Conservation (phyloP, 805 yeast species). For the Trichomonascus vanleenenianus region DNA sequence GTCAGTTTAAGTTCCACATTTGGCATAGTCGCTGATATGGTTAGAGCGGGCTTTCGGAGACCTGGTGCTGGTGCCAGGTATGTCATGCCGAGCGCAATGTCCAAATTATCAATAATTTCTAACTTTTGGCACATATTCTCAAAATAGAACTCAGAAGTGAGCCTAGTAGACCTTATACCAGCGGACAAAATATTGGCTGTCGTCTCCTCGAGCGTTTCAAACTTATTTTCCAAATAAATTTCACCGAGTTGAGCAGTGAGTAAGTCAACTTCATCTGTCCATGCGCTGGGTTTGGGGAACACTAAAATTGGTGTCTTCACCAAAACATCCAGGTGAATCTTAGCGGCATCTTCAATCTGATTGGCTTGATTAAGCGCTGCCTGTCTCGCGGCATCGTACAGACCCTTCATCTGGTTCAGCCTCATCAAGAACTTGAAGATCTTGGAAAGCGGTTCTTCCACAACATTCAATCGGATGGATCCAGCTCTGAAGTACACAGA, state of each 20-base stretch:
- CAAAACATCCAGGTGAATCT: constrained; percentile 62
- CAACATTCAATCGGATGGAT: constrained; percentile 65
- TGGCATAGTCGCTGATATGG: constrained; percentile 49
- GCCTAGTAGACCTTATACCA: constrained; percentile 63
- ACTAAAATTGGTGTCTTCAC: constrained; percentile 77
- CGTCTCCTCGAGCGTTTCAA: constrained; percentile 28
- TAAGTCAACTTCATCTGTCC: constrained; percentile 44
- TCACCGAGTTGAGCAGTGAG: constrained; percentile 78
- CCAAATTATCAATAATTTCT: constrained; percentile 60
- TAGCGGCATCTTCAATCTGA: constrained; percentile 43
- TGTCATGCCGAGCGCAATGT: constrained; percentile 52
- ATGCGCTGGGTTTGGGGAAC: constrained; percentile 49
- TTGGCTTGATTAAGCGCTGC: constrained; percentile 80
- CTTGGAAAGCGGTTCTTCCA: constrained; percentile 70
- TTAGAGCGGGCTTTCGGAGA: constrained; percentile 37
- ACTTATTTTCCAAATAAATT: constrained; percentile 58
- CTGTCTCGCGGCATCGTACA: constrained; percentile 85
- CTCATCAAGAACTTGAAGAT: constrained; percentile 61
- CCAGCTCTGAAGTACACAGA: constrained; percentile 61
- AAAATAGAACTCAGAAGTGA: constrained; percentile 55
- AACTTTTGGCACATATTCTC: constrained; percentile 38
- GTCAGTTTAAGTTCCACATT: constrained; percentile 60
- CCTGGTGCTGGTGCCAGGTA: constrained; percentile 33
- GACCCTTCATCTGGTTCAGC: constrained; percentile 74
- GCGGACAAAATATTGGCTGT: constrained; percentile 50